Evolutionary conservation across 345 rosid genomes (phyloP), one percentile per base, ranked within the genome.

Genomic region (Kandelia obovata): DNA sequence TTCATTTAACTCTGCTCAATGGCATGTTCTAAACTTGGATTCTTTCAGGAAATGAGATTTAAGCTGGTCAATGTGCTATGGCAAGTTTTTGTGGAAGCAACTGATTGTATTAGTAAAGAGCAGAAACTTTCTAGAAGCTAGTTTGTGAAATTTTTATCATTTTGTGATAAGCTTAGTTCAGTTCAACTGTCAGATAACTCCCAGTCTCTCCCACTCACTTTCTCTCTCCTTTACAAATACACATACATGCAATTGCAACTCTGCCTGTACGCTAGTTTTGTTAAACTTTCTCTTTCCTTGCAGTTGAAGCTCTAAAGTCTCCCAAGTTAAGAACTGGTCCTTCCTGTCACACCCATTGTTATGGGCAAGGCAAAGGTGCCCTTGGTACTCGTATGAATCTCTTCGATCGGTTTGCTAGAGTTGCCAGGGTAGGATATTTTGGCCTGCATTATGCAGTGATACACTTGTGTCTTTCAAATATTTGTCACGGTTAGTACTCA

Each of bases 321-420:
- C 26, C 32, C 28, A 47, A 57, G 64, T 26, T 58, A 25, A 73
- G 65, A 51, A 69, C 64, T 21, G n/a, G 64, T 46, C 55, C 61
- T 25, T 55, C 59, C 25, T 15, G 53, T 62, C 73, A 75, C 66
- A 69, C 75, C 19, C 61, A 31, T 61, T 73, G 82, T 66, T 70
- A 81, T 64, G 55, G 85, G 70, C 82, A 77, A 63, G 78, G 80
- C 52, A 74, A 90, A 51, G 90, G 90, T 53, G 88, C 81, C 35
- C 89, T 86, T 64, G 80, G 79, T 65, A 73, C 78, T 34, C 89
- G 83, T 27, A 82, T 81, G 83, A 89, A 87, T 74, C 89, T 89
- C 62, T 89, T 89, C 63, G 85, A 87, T 65, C 83, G 96, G 61
- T 84, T 89, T 79, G 80, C 88, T 53, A 82, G 92, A 69, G 96